Base-by-base conservation (phyloP, 2,329 filamentous ascomycete genomes). In the Talaromyces amestolkiae region DNA sequence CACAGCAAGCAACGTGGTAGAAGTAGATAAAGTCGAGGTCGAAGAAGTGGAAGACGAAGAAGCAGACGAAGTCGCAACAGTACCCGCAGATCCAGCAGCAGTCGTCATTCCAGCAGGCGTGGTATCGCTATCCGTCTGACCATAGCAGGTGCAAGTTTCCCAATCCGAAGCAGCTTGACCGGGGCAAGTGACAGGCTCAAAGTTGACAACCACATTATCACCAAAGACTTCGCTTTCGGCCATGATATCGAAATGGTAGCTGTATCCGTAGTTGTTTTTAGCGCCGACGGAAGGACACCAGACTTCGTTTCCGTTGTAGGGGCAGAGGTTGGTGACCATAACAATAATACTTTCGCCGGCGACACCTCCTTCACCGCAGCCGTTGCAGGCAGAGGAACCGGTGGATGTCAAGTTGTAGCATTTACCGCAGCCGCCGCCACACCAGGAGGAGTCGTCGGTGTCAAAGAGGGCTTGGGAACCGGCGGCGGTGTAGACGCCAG, bases 241-340 rank as follows among this genome's bases (percentile, higher is more conserved):
- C 71, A 74, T 76, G 63, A 78, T 77, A 68, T 78, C 76, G 62
- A 78, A 78, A 67, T 77, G 75, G 62, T 77, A 77, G 54, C 67
- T 68, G 67, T 73, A 78, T 3, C 76, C 75, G 64, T 77, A 77
- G 3, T 73, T 35, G 60, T 78, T 78, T 3, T 66, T 72, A 19
- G 63, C 69, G n/a, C 71, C 73, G 8, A 70, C 67, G n/a, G 62
- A 59, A 3, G 76, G 72, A 65, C 77, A 78, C 77, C 77, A 78
- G 66, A 72, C 66, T 56, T 71, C 70, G 54, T 78, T 78, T 15
- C 77, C 74, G 47, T 69, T 70, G 65, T 76, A 70, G 0, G 77
- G 76, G 64, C 77, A 78, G 7, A 78, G 69, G 62, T 78, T 78
- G 22, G 74, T 77, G 9, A 77, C 72, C 71, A 72, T 72, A 22